Evolutionary conservation across 331 rosid genomes (phyloP).

Genomic region (Spiraea crenata): DNA sequence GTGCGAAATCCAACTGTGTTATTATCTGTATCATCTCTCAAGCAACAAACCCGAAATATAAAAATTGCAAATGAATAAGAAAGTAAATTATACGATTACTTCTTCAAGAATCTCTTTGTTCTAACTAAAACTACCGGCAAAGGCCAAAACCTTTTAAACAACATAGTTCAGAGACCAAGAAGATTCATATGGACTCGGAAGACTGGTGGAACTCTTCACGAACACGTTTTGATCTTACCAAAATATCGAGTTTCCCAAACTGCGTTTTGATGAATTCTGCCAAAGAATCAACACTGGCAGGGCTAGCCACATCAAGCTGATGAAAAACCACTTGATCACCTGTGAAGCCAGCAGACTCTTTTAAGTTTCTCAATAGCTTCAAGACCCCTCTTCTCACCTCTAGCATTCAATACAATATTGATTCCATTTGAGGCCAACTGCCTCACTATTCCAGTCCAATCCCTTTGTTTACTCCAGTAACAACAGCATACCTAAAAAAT

Average conservation of each 20-base stretch:
- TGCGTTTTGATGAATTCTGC: conserved; percentile 38
- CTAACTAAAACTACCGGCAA: no score
- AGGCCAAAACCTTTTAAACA: not conserved
- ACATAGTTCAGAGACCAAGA: no score
- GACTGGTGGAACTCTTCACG: no score
- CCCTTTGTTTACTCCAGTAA: conserved; percentile 2
- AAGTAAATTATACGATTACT: not conserved
- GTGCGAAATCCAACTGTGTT: conserved; percentile 8
- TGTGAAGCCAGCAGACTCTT: conserved; percentile 21
- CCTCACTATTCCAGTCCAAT: not conserved
- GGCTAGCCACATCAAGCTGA: conserved; percentile 63
- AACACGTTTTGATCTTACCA: conserved; percentile 26
- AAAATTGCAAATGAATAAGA: not conserved
- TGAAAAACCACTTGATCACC: conserved; percentile 42
- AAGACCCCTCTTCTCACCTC: conserved; percentile 25
- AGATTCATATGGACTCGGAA: no score
- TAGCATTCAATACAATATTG: conserved; percentile 24
- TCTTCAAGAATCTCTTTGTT: not conserved
- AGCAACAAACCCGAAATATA: not conserved
- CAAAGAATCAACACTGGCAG: conserved; percentile 42
- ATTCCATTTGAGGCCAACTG: not conserved
- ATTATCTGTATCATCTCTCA: no score
- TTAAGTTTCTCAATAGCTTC: conserved; percentile 26
- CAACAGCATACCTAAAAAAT: conserved; percentile 16
- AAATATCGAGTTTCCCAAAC: conserved; percentile 57